phyloP scores from a whole-genome alignment of 164 flowering plant genomes.

The Liquidambar formosana region DNA sequence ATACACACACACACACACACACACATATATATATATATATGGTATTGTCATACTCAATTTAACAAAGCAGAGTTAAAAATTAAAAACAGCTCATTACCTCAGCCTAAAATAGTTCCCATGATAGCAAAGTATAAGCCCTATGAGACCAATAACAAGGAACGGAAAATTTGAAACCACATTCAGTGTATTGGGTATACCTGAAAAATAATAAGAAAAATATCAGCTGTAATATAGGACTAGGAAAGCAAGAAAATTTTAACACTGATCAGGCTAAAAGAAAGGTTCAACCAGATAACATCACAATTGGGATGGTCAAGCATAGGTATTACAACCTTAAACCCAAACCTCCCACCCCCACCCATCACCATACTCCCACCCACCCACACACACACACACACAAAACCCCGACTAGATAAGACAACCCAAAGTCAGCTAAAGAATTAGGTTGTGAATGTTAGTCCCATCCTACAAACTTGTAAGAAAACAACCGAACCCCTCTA shows the following conservation, averaged over 20 bases:
- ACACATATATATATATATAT: no score
- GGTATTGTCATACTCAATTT: not conserved
- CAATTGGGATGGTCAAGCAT: no score
- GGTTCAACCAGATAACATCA: not conserved
- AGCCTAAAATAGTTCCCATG: conserved; percentile 63
- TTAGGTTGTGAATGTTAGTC: no score
- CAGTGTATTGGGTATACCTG: conserved; percentile 94
- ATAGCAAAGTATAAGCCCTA: conserved; percentile 78
- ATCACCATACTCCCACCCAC: no score
- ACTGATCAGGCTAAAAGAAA: not conserved
- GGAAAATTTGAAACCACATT: conserved; percentile 92
- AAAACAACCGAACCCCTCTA: no score
- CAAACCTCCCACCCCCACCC: no score
- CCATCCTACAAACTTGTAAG: no score
- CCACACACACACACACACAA: no score
- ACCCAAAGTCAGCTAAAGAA: no score
- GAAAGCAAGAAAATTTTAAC: not conserved
- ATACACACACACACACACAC: no score
- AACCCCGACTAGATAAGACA: no score
- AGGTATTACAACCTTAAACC: no score
- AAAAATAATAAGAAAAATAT: conserved; percentile 16
- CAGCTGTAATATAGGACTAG: conserved; percentile 5
- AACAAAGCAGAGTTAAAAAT: not conserved
- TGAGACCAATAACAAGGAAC: conserved; percentile 72
- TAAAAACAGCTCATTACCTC: conserved; percentile 42